phyloP scores from a whole-genome alignment of 2,329 filamentous ascomycete genomes.

The Truncatella angustata region DNA sequence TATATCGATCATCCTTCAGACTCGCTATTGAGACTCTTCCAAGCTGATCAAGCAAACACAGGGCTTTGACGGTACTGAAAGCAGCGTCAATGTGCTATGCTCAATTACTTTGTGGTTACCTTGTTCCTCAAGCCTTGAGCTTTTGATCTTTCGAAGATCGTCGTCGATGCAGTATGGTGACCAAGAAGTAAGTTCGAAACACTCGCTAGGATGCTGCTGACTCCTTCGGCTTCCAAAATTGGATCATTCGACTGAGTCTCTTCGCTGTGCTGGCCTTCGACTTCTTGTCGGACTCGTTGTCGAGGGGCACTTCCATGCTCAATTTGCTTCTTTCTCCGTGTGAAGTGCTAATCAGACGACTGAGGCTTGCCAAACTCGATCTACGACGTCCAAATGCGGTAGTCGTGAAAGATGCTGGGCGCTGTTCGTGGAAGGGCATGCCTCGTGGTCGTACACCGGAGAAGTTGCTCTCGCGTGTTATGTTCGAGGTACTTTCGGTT shows the following conservation, averaged over 20 bases:
- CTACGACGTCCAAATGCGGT: constrained; percentile 67
- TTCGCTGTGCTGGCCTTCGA: constrained; percentile 62
- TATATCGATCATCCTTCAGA: too few relatives aligned
- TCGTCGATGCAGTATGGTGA: background rate
- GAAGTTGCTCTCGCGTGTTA: constrained; percentile 66
- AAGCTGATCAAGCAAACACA: background rate
- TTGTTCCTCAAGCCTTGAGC: constrained; percentile 5
- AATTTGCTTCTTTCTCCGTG: constrained; percentile 75
- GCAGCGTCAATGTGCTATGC: too few relatives aligned
- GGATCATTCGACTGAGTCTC: constrained; percentile 71
- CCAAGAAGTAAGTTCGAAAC: constrained; percentile 9
- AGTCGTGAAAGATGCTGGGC: constrained; percentile 61
- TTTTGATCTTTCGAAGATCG: constrained; percentile 10
- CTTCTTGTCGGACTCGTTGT: constrained; percentile 57
- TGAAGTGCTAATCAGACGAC: constrained; percentile 71
- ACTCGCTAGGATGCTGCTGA: constrained; percentile 20
- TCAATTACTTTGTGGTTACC: background rate
- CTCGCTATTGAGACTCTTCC: too few relatives aligned
- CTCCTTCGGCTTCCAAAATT: constrained; percentile 71
- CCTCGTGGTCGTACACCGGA: constrained; percentile 33
- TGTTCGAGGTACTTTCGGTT: constrained; percentile 75
- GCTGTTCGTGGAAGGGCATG: constrained; percentile 50
- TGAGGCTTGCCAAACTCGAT: constrained; percentile 74
- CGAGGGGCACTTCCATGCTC: constrained; percentile 62
- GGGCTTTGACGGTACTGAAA: too few relatives aligned